These are phyloP conservation scores for Boletellus sp. DNA, from an alignment of 1,284 basidiomycete species.

Conservation along the genomic window DNA sequence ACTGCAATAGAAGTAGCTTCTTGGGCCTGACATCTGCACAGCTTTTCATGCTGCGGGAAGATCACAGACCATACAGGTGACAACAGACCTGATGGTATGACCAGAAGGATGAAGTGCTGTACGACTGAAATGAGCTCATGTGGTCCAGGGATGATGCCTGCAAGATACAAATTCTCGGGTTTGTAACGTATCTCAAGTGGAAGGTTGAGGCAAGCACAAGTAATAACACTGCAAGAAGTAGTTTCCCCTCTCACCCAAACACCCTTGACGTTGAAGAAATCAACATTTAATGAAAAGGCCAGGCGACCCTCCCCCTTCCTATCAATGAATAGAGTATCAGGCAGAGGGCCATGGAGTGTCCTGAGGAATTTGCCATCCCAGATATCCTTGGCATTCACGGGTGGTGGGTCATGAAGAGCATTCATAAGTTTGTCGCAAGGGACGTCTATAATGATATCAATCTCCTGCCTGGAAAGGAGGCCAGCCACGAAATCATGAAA, in stretches of 20 bases:
- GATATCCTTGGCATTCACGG: not conserved
- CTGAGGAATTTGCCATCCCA: not conserved
- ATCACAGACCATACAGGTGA: not conserved
- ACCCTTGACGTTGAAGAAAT: not conserved
- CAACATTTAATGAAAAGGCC: too few species aligned
- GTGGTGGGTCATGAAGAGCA: not conserved
- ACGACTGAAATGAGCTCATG: not conserved
- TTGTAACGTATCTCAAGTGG: too few species aligned
- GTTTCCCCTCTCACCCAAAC: not conserved
- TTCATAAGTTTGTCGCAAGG: slow-evolving; percentile 5
- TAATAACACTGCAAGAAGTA: not conserved
- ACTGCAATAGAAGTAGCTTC: not conserved
- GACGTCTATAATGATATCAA: not conserved
- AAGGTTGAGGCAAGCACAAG: not conserved
- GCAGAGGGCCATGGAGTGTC: not conserved
- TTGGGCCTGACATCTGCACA: not conserved
- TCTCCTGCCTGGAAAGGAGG: too few species aligned
- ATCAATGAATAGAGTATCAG: not conserved
- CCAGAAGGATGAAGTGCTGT: not conserved
- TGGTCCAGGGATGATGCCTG: slow-evolving; percentile 19
- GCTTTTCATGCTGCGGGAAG: not conserved
- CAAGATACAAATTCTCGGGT: slow-evolving; percentile 30
- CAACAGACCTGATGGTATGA: not conserved
- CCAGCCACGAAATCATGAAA: not conserved
- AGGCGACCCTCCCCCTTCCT: not conserved